These are phyloP conservation scores for Colletotrichum sp. DNA, from an alignment of 2,329 filamentous ascomycete genomes.

Conservation along the genomic window DNA sequence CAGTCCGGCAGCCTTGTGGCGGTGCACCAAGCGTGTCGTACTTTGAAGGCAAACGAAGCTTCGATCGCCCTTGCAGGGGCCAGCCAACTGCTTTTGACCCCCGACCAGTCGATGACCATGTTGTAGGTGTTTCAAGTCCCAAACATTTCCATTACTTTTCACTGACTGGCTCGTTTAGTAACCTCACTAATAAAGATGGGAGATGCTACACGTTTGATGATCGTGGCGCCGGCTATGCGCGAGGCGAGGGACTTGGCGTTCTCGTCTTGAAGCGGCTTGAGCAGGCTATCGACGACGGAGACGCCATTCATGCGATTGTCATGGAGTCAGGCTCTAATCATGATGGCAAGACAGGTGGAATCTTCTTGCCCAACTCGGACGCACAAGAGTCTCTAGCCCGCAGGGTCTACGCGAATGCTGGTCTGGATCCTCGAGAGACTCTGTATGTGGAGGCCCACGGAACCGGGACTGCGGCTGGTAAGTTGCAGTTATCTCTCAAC, in stretches of 20 bases:
- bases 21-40: too few relatives aligned
- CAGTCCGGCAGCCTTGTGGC: too few relatives aligned
- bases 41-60: too few relatives aligned
- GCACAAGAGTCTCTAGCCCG: slow-evolving; percentile 38
- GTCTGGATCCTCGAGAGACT: slow-evolving; percentile 29
- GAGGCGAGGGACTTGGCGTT: slow-evolving; percentile 18
- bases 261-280: slow-evolving; percentile 47
- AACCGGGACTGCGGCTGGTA: too few relatives aligned
- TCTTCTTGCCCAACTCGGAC: not conserved
- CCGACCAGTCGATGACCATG: not conserved
- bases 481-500: too few relatives aligned
- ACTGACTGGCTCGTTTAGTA: slow-evolving; percentile 6
- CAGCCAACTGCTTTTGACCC: too few relatives aligned
- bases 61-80: too few relatives aligned
- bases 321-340: slow-evolving; percentile 35
- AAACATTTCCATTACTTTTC: not conserved
- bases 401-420: slow-evolving; percentile 34
- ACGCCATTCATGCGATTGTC: slow-evolving; percentile 40
- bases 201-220: not conserved
- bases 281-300: slow-evolving; percentile 45
- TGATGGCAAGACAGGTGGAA: slow-evolving; percentile 42
- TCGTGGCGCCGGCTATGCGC: not conserved
- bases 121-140: slow-evolving; percentile 23
- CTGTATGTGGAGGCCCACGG: slow-evolving; percentile 39
- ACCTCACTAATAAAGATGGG: not conserved